These are phyloP conservation scores for Citrus reticulata DNA, from an alignment of 345 rosid species.

Conservation along the genomic window DNA sequence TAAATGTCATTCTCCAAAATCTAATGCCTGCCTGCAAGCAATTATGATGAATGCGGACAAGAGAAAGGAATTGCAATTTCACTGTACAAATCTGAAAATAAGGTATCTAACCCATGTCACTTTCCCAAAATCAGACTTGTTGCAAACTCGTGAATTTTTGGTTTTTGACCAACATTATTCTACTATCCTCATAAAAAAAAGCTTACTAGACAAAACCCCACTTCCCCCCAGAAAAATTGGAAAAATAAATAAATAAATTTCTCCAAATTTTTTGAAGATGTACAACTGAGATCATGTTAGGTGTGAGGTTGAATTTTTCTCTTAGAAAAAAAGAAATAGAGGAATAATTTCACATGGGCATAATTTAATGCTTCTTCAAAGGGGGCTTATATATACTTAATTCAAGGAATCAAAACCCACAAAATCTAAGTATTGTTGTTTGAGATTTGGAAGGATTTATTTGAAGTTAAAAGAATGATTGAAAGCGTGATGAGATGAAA, in stretches of 20 bases:
- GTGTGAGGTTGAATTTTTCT: neutral
- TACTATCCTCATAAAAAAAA: neutral
- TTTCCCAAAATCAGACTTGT: neutral
- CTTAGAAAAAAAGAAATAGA: neutral
- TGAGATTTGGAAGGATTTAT: neutral
- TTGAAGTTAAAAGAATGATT: neutral
- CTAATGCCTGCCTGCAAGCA: neutral
- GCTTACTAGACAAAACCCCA: neutral
- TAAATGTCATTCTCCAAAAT: neutral
- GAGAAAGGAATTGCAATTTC: neutral
- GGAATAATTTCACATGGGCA: neutral
- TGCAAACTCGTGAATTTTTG: neutral
- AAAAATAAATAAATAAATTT: too few relatives aligned
- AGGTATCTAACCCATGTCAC: neutral
- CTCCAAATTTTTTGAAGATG: neutral
- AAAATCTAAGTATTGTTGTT: neutral
- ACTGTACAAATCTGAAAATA: neutral
- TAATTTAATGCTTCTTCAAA: neutral
- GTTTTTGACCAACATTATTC: neutral
- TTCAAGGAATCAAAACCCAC: neutral
- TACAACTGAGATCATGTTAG: neutral
- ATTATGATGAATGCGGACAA: conserved; percentile 15
- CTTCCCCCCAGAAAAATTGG: neutral
- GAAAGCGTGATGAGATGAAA: neutral
- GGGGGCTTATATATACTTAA: neutral